These are phyloP conservation scores for Terfezia boudieri DNA, from an alignment of 495 filamentous ascomycete species.

Conservation along the genomic window DNA sequence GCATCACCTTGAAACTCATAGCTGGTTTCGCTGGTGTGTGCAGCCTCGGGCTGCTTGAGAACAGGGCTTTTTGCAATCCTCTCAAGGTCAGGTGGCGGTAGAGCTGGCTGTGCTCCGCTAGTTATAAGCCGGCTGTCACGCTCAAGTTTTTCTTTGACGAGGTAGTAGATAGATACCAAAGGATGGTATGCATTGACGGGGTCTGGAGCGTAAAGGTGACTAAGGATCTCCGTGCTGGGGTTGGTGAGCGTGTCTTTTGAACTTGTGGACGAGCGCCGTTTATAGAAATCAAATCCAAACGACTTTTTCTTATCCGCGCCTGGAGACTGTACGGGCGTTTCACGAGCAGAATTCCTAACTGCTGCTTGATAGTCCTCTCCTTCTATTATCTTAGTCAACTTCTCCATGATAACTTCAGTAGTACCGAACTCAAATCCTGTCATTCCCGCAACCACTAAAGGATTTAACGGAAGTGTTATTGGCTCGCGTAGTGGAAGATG, in stretches of 20 bases:
- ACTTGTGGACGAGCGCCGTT: conserved; percentile 64
- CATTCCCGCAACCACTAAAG: conserved; percentile 71
- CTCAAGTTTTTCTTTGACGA: conserved; percentile 84
- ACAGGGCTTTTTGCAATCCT: conserved; percentile 9
- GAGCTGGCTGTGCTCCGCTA: conserved; percentile 6
- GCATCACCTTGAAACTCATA: conserved; percentile 65
- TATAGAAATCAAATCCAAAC: conserved; percentile 90
- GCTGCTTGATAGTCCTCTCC: conserved; percentile 83
- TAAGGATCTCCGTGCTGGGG: conserved; percentile 61
- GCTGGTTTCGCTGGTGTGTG: conserved; percentile 61
- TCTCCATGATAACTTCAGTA: conserved; percentile 53
- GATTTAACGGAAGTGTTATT: conserved; percentile 62
- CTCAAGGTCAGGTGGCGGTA: conserved; percentile 11
- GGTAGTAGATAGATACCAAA: conserved; percentile 81
- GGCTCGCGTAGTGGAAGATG: conserved; percentile 68
- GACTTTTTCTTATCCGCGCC: conserved; percentile 63
- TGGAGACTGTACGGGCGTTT: conserved; percentile 37
- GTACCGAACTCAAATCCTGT: conserved; percentile 94
- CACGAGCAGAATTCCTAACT: conserved; percentile 40
- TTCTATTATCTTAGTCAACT: conserved; percentile 63
- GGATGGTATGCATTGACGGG: conserved; percentile 88
- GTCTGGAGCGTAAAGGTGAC: conserved; percentile 46
- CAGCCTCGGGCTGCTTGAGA: conserved; percentile 42
- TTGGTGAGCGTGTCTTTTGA: conserved; percentile 80
- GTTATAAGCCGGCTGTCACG: conserved; percentile 33